These are phyloP conservation scores for Penicillium verrucosum DNA, from an alignment of 2,329 filamentous ascomycete genomes.

Conservation along the genomic window DNA sequence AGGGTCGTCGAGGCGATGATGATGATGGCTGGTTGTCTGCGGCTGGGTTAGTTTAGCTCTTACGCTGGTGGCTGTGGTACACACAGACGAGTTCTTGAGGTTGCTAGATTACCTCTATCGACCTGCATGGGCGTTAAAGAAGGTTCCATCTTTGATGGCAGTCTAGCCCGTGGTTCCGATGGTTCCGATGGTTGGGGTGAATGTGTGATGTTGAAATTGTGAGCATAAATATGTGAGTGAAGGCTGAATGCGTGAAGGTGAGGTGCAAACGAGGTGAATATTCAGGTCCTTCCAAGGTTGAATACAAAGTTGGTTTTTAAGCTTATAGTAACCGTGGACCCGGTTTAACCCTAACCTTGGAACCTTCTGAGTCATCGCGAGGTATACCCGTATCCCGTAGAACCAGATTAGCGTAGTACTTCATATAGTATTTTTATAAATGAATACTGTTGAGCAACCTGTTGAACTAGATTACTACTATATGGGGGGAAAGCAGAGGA, in stretches of 20 bases:
- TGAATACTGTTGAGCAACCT: too few relatives aligned
- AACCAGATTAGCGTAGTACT: too few relatives aligned
- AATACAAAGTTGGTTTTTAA: not conserved
- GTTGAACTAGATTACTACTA: too few relatives aligned
- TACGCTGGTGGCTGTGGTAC: not conserved
- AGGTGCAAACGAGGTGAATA: not conserved
- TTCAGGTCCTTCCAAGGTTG: not conserved
- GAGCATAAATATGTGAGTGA: not conserved
- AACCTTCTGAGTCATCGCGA: not conserved
- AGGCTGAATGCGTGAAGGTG: not conserved
- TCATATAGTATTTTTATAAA: too few relatives aligned
- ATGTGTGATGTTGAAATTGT: not conserved
- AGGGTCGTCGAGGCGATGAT: constrained; percentile 19
- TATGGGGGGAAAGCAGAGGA: too few relatives aligned
- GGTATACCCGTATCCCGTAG: not conserved
- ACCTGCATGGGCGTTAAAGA: constrained; percentile 3
- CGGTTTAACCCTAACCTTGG: not conserved
- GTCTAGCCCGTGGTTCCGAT: not conserved
- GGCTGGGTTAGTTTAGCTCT: not conserved
- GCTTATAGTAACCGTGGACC: not conserved
- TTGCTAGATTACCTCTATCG: not conserved
- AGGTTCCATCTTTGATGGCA: not conserved
- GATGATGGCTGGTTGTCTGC: constrained; percentile 13
- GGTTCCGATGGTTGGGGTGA: not conserved
- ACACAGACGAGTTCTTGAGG: not conserved